These are phyloP conservation scores for Rhododendron ovatum DNA, from an alignment of 148 eudicot genomes.

Conservation along the genomic window DNA sequence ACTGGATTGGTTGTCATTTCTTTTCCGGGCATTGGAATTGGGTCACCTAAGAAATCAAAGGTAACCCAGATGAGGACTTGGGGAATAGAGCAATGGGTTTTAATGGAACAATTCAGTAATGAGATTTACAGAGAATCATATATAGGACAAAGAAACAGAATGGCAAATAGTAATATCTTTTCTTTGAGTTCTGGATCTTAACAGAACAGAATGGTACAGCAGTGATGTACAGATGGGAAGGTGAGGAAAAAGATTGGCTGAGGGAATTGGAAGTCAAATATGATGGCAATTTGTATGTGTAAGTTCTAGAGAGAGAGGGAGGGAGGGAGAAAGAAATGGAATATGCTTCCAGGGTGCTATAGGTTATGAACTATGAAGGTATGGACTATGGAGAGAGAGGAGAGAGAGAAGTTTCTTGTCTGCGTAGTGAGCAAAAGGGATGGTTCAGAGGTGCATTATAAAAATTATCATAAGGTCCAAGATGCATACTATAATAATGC, in stretches of 20 bases:
- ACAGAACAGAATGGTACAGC: constrained; percentile 14
- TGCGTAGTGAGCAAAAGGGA: constrained; percentile 16
- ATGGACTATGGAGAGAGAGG: not conserved
- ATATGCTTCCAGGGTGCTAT: constrained; percentile 11
- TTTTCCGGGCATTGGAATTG: not conserved
- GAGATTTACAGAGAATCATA: not conserved
- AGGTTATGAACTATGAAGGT: not conserved
- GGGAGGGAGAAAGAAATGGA: constrained; percentile 4
- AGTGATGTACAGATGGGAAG: constrained; percentile 21
- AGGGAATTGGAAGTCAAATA: not conserved
- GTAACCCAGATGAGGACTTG: constrained; percentile 17
- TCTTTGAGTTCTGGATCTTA: constrained; percentile 21
- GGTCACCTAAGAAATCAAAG: constrained; percentile 11
- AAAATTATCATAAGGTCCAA: not conserved
- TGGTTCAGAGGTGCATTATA: constrained; percentile 19
- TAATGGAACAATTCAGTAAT: not conserved
- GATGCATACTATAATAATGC: not conserved
- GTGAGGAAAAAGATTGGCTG: not conserved
- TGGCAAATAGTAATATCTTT: not conserved
- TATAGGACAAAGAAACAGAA: not conserved
- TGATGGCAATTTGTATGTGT: not conserved
- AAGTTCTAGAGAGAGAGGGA: not conserved
- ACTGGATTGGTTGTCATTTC: constrained; percentile 50
- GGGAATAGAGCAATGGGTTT: constrained; percentile 10
- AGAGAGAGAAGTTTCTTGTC: constrained; percentile 1